A percentile compares a stretch with the other conserved stretches of the same genome.
Evolutionary conservation across 805 yeast genomes (phyloP).

Genomic region (Clavispora phyllophila): DNA sequence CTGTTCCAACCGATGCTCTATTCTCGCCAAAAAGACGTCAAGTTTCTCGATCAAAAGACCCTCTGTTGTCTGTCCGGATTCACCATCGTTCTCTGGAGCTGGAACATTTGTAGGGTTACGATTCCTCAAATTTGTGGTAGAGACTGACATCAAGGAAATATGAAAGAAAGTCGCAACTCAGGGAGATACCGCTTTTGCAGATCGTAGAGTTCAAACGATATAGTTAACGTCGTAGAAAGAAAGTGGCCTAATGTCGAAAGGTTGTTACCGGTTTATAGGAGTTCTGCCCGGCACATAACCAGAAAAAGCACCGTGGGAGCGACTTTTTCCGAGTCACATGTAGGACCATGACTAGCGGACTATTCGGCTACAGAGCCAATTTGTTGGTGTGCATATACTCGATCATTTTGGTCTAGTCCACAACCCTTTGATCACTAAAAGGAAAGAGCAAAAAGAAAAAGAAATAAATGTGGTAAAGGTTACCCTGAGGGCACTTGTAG

Average conservation of each 20-base stretch:
- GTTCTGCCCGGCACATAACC: not conserved
- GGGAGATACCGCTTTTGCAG: not conserved
- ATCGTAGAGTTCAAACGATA: not conserved
- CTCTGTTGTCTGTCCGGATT: conserved; percentile 22
- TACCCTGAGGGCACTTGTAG: too few species aligned
- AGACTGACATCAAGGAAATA: not conserved
- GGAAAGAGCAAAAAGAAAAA: too few species aligned
- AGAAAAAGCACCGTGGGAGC: not conserved
- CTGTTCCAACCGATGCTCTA: conserved; percentile 35
- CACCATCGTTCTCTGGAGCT: not conserved
- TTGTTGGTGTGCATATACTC: not conserved
- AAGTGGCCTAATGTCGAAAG: not conserved
- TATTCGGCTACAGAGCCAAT: not conserved
- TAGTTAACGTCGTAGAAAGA: not conserved
- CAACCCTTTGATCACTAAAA: not conserved
- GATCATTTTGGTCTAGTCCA: not conserved
- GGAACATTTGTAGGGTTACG: conserved; percentile 2
- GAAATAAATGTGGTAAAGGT: too few species aligned
- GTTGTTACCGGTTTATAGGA: not conserved
- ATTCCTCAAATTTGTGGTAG: conserved; percentile 5
- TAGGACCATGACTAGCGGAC: too few species aligned
- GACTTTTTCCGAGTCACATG: not conserved
- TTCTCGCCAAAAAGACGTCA: conserved; percentile 37
- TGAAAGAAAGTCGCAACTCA: not conserved
- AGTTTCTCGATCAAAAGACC: conserved; percentile 37